phyloP scores from a whole-genome alignment of 2,329 filamentous ascomycete species.

The Xylaria arbuscula region DNA sequence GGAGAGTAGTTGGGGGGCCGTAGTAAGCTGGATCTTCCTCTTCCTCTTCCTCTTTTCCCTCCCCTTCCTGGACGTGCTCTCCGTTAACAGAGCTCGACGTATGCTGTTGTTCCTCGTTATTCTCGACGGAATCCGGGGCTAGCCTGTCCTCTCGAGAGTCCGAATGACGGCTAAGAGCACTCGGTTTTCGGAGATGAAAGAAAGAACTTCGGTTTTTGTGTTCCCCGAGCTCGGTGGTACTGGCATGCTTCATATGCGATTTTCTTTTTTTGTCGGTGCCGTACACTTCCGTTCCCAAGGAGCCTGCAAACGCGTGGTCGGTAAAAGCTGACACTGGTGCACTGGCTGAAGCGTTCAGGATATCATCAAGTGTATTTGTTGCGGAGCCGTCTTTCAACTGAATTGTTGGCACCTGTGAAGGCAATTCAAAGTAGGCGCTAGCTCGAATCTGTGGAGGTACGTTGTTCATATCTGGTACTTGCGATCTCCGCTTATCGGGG shows the following conservation, averaged over 20 bases:
- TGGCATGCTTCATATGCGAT: slow-evolving; percentile 48
- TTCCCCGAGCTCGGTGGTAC: slow-evolving; percentile 43
- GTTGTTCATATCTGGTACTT: slow-evolving; percentile 58
- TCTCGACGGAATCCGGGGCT: slow-evolving; percentile 36
- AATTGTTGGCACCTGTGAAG: slow-evolving; percentile 62
- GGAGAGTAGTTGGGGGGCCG: slow-evolving; percentile 85
- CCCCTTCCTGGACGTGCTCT: slow-evolving; percentile 53
- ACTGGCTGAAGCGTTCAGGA: slow-evolving; percentile 86
- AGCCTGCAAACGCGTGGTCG: slow-evolving; percentile 84
- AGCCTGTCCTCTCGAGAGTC: slow-evolving; percentile 41
- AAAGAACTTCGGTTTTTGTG: slow-evolving; percentile 63
- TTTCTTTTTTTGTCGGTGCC: slow-evolving; percentile 67
- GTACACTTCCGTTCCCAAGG: slow-evolving; percentile 80
- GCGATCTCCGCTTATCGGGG: slow-evolving; percentile 54
- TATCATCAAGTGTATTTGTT: slow-evolving; percentile 87
- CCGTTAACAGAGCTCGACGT: slow-evolving; percentile 47
- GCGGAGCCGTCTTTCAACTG: slow-evolving; percentile 82
- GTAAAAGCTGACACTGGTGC: slow-evolving; percentile 93
- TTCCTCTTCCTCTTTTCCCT: slow-evolving; percentile 60
- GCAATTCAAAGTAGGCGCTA: slow-evolving; percentile 88
- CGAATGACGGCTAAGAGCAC: slow-evolving; percentile 48
- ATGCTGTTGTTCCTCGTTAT: slow-evolving; percentile 46
- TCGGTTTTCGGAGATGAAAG: slow-evolving; percentile 59
- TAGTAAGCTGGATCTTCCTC: slow-evolving; percentile 61
- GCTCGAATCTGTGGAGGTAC: slow-evolving; percentile 88